phyloP scores from a whole-genome alignment of 208 protist species.

The Acanthamoeba castellanii region DNA sequence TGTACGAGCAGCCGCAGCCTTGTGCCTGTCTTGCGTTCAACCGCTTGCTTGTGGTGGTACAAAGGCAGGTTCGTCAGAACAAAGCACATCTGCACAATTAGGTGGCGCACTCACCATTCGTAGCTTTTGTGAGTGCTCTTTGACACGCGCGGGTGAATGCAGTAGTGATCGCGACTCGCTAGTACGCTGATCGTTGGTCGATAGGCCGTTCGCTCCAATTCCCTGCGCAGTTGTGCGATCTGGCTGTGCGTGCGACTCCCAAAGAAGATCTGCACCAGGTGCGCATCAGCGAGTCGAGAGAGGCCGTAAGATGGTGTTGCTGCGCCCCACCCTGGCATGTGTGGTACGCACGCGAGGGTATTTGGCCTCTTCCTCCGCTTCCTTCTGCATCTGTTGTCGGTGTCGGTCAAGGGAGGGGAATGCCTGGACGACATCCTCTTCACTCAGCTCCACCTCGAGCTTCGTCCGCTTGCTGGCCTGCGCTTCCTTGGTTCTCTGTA shows the following conservation, averaged over 20 bases:
- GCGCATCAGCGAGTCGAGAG: background rate
- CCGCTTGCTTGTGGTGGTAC: background rate
- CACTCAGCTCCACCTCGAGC: slow-evolving; percentile 7
- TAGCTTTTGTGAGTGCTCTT: slow-evolving; percentile 59
- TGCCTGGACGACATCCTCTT: background rate
- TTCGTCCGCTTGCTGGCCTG: slow-evolving; percentile 11
- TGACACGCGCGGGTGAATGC: slow-evolving; percentile 92
- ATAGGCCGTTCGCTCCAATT: slow-evolving; percentile 95
- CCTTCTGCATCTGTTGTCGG: slow-evolving; percentile 5
- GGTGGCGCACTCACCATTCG: slow-evolving; percentile 35
- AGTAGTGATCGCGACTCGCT: slow-evolving; percentile 95
- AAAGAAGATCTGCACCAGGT: slow-evolving; percentile 93
- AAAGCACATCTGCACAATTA: background rate
- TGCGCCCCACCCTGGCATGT: background rate
- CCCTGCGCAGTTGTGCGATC: slow-evolving; percentile 94
- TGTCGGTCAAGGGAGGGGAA: slow-evolving; percentile 4
- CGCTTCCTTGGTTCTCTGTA: background rate
- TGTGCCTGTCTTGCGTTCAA: background rate
- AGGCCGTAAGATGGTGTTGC: background rate
- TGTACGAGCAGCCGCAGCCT: slow-evolving; percentile 31
- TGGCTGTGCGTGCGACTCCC: slow-evolving; percentile 97
- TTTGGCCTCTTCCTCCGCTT: background rate
- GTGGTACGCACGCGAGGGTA: slow-evolving; percentile 5
- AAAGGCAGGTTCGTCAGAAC: background rate
- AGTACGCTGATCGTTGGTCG: slow-evolving; percentile 76